Evolutionary conservation across 139 green algal genomes (phyloP), one percentile per base, ranked within the genome.

Genomic region (Desmodesmus armatus): DNA sequence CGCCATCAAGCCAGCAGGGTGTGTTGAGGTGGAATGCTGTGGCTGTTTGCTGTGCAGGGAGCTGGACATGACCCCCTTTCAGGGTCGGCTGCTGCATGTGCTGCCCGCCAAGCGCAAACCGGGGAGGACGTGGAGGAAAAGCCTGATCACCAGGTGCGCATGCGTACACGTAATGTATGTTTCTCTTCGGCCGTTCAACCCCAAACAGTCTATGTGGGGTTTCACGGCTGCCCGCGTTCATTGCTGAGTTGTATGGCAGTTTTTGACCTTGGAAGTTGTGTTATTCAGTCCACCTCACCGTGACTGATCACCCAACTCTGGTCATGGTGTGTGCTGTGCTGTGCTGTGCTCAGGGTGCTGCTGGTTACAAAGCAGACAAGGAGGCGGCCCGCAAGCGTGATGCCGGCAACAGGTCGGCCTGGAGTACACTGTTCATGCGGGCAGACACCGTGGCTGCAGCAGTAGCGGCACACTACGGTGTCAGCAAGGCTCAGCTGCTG

Each of bases 341-440:
- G 78, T 76, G 31, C 49, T 29, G 35, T 11, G 76, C 25, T 23
- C 65, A 66, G 62, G 62, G 7, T 53, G 85, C 17, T 27, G 71
- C 55, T 5, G 53, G 51, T 9, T 94, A 91, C 86, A 94, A 94
- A 82, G 79, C 76, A 3, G 39, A 94, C 65, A 90, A 90, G 40
- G 96, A 97, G 63, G 93, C 87, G 23, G 62, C 93, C 87, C 78
- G 92, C n/a, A 98, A 96, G 78, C 91, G 84, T 1, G 90, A 96
- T 31, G 94, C 94, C 13, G 83, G 77, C 47, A 86, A 86, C 69
- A 35, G 91, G 17, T 89, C 89, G 1, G 92, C 97, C 0, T 99
- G 97, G 97, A 99, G 97, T 92, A 95, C 93, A 4, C 91, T 99
- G n/a, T 99, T 99, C 92, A 98, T 99, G 94, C 90, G 97, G 17